Conservation (phyloP, 139 green algal genomes). For the Chlamydomonas sp. region DNA sequence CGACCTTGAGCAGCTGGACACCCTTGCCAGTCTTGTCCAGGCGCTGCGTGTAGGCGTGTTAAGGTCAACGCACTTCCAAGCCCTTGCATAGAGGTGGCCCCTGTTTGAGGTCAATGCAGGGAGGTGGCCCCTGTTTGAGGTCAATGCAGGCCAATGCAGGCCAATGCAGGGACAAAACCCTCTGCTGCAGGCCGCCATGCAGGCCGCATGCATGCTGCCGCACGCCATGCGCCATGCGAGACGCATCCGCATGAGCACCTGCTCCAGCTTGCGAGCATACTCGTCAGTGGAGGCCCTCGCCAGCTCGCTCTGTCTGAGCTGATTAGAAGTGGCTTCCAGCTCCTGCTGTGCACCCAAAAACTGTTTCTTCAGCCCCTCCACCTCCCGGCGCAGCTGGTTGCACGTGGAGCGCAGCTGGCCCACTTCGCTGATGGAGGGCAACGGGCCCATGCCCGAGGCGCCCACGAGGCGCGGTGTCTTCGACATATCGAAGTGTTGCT, state of each 20-base stretch:
- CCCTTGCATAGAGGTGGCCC: neutral
- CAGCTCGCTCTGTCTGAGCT: conserved; percentile 4
- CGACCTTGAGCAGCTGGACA: conserved; percentile 5
- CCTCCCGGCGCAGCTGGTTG: neutral
- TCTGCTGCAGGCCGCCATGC: neutral
- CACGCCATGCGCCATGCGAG: neutral
- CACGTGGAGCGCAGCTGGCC: conserved; percentile 3
- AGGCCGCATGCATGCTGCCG: neutral
- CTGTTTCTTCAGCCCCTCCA: conserved; percentile 6
- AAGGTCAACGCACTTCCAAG: neutral
- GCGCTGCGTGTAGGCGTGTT: neutral
- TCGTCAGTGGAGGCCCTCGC: conserved; percentile 4
- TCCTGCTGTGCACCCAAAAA: neutral
- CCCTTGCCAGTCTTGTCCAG: conserved; percentile 13
- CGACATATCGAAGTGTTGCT: too few relatives aligned
- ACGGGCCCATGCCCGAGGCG: too few relatives aligned
- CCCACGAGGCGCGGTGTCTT: too few relatives aligned
- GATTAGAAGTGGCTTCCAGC: neutral
- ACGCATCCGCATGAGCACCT: neutral
- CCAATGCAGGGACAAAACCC: neutral
- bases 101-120: neutral
- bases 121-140: neutral
- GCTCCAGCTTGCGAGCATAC: conserved; percentile 11
- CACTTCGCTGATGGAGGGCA: conserved; percentile 1
- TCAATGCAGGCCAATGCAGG: neutral